These are phyloP conservation scores for Sarocladium strictum DNA, from an alignment of 2,329 filamentous ascomycete genomes.

Conservation along the genomic window DNA sequence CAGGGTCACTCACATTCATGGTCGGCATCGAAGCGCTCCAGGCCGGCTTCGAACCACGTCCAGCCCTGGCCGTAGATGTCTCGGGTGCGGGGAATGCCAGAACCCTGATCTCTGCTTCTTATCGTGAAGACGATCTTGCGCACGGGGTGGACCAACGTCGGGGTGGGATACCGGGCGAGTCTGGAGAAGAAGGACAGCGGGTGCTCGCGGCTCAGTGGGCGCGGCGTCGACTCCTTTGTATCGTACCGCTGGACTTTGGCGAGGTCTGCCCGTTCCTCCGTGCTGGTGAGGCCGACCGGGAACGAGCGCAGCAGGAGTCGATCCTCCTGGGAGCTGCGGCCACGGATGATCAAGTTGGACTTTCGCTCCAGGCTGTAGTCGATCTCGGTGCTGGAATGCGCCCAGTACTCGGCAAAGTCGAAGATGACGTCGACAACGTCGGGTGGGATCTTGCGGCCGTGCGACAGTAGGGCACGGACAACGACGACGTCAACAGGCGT, in stretches of 20 bases:
- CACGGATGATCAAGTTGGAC: constrained; percentile 18
- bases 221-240: constrained; percentile 21
- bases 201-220: constrained; percentile 20
- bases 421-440: constrained; percentile 52
- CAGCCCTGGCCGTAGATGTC: constrained; percentile 43
- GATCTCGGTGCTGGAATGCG: constrained; percentile 34
- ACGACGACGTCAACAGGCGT: constrained; percentile 42
- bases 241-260: constrained; percentile 24
- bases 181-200: constrained; percentile 23
- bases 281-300: constrained; percentile 29
- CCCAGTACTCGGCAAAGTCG: constrained; percentile 59
- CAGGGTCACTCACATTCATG: constrained; percentile 20
- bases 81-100: constrained; percentile 28
- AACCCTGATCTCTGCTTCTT: constrained; percentile 53
- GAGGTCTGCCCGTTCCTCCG: constrained; percentile 20
- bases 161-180: constrained; percentile 32
- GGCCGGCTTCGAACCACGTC: constrained; percentile 59
- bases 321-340: constrained; percentile 20
- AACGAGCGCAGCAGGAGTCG: constrained; percentile 30
- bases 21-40: constrained; percentile 46
- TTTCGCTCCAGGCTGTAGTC: constrained; percentile 20
- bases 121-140: constrained; percentile 58
- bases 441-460: constrained; percentile 38
- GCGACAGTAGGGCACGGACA: constrained; percentile 41
- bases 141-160: constrained; percentile 41